Percentiles rank a stretch among this genome's conserved stretches.
These are phyloP conservation scores for Venturia aucupariae DNA, from an alignment of 2,329 filamentous ascomycete species.

Conservation along the genomic window DNA sequence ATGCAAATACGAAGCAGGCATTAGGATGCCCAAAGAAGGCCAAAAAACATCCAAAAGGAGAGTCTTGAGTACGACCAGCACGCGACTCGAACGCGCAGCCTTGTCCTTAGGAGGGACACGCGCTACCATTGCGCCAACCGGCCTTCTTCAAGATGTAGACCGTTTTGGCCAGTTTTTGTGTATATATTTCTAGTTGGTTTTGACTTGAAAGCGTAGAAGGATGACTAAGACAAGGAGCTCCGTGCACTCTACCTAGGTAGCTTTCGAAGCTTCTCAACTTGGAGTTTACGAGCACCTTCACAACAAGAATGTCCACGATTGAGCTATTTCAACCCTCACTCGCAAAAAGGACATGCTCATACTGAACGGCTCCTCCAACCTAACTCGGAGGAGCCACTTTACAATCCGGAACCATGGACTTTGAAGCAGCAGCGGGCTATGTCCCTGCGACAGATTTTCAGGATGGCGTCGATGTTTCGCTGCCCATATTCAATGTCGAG, in stretches of 20 bases:
- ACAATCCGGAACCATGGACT: constrained; percentile 7
- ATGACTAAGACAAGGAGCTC: background rate
- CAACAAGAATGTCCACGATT: background rate
- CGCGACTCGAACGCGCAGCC: constrained; percentile 10
- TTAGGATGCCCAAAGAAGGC: too few relatives aligned
- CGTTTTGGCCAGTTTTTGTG: too few relatives aligned
- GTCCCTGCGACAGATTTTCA: constrained; percentile 54
- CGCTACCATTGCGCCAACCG: constrained; percentile 10
- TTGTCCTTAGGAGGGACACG: constrained; percentile 12
- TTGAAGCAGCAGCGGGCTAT: constrained; percentile 56
- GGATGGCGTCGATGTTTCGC: constrained; percentile 49
- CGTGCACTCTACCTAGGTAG: too few relatives aligned
- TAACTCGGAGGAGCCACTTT: background rate
- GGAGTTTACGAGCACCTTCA: background rate
- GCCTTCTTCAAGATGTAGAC: too few relatives aligned
- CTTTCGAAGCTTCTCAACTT: background rate
- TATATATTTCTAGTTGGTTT: too few relatives aligned
- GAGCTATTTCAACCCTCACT: background rate
- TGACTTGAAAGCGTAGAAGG: background rate
- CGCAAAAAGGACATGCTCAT: background rate
- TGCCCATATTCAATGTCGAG: constrained; percentile 93
- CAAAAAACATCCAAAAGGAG: background rate
- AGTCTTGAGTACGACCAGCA: background rate
- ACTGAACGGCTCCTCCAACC: constrained; percentile 3
- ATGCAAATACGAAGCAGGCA: too few relatives aligned